These are phyloP conservation scores for Cytauxzoon felis DNA, from an alignment of 169 alveolate genomes.

Conservation along the genomic window DNA sequence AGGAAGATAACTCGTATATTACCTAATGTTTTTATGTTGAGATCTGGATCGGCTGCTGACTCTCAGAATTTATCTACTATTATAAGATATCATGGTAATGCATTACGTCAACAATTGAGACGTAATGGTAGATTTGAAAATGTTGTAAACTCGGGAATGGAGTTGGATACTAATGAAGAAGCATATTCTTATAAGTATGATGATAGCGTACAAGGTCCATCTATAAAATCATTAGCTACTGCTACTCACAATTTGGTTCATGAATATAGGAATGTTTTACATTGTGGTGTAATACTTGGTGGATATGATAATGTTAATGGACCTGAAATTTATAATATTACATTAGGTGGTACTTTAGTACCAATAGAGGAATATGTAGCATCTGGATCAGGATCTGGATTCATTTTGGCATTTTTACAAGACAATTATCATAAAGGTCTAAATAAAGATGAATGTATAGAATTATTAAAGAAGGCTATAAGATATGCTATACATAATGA, in stretches of 20 bases:
- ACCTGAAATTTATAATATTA: slow-evolving; percentile 81
- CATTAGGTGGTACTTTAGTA: slow-evolving; percentile 86
- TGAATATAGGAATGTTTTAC: slow-evolving; percentile 79
- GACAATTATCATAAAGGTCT: slow-evolving; percentile 78
- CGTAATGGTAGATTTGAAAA: slow-evolving; percentile 64
- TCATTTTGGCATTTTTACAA: slow-evolving; percentile 84
- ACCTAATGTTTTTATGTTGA: slow-evolving; percentile 85
- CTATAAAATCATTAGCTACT: slow-evolving; percentile 73
- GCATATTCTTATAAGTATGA: slow-evolving; percentile 43
- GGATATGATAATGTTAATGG: slow-evolving; percentile 84
- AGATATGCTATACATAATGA: slow-evolving; percentile 87
- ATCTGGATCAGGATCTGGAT: slow-evolving; percentile 90
- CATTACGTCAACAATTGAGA: slow-evolving; percentile 80
- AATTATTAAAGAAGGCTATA: slow-evolving; percentile 74
- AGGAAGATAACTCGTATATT: slow-evolving; percentile 84
- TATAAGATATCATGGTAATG: slow-evolving; percentile 75
- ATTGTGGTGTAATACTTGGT: slow-evolving; percentile 86
- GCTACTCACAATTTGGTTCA: slow-evolving; percentile 75
- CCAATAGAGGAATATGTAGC: slow-evolving; percentile 78
- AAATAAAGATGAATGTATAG: slow-evolving; percentile 83
- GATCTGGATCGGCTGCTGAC: slow-evolving; percentile 94
- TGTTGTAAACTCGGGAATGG: slow-evolving; percentile 29
- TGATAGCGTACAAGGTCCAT: slow-evolving; percentile 57
- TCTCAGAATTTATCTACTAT: slow-evolving; percentile 84
- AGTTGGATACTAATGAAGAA: slow-evolving; percentile 28